Evolutionary conservation across 2,329 filamentous ascomycete species (phyloP).

Genomic region (Colletotrichum spaethianum): DNA sequence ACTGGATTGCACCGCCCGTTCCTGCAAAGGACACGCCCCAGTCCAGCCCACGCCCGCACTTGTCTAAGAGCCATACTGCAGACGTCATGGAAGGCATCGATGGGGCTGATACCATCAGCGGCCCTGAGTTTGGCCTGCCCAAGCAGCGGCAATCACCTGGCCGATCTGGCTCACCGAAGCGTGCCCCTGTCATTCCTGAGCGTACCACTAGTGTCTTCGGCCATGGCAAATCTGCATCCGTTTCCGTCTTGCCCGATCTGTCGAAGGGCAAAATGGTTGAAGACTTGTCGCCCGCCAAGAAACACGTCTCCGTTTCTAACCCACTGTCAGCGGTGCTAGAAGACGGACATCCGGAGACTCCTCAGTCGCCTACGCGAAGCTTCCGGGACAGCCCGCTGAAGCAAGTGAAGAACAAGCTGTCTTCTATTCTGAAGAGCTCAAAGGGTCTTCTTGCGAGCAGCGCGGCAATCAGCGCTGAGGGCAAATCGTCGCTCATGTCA

Average conservation of each 20-base stretch:
- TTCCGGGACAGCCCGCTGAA: slow-evolving; percentile 85
- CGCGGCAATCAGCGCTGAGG: slow-evolving; percentile 73
- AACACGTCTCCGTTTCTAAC: slow-evolving; percentile 73
- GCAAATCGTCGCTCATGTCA: slow-evolving; percentile 70
- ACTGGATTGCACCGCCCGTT: slow-evolving; percentile 72
- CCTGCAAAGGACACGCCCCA: slow-evolving; percentile 50
- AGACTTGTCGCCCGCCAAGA: slow-evolving; percentile 63
- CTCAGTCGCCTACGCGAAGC: slow-evolving; percentile 70
- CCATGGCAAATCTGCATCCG: slow-evolving; percentile 76
- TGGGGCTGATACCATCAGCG: slow-evolving; percentile 63
- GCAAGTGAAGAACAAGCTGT: slow-evolving; percentile 92
- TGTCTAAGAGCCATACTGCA: slow-evolving; percentile 73
- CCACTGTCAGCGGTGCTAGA: slow-evolving; percentile 66
- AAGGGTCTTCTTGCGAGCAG: slow-evolving; percentile 89
- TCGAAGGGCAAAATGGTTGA: slow-evolving; percentile 44
- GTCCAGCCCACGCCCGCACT: slow-evolving; percentile 64
- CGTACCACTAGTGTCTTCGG: slow-evolving; percentile 53
- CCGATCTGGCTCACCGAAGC: slow-evolving; percentile 54
- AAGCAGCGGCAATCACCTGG: slow-evolving; percentile 54
- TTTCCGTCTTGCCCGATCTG: slow-evolving; percentile 64
- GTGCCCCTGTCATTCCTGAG: slow-evolving; percentile 48
- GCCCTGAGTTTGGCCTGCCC: slow-evolving; percentile 61
- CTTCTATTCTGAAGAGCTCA: slow-evolving; percentile 90
- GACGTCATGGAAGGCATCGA: slow-evolving; percentile 73
- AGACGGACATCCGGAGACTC: slow-evolving; percentile 59